Conservation (phyloP, 2,329 filamentous ascomycete genomes). For the Venturia nashicola region DNA sequence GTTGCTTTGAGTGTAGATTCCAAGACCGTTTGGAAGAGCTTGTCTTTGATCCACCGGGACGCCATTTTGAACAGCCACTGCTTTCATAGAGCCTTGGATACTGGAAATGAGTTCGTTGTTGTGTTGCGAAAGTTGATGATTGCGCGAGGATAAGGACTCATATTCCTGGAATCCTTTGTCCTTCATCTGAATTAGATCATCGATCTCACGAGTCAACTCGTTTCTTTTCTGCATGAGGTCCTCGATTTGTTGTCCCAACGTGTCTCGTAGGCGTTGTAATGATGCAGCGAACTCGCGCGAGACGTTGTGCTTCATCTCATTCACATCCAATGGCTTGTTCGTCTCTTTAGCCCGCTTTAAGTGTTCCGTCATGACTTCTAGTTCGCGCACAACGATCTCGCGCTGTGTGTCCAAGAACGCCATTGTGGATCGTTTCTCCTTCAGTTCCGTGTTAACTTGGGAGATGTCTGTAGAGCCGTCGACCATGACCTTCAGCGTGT, state of each 20-base stretch:
- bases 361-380: slow-evolving; percentile 81
- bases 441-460: slow-evolving; percentile 73
- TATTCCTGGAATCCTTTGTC: slow-evolving; percentile 93
- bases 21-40: slow-evolving; percentile 43
- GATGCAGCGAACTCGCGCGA: slow-evolving; percentile 50
- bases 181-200: slow-evolving; percentile 68
- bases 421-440: slow-evolving; percentile 92
- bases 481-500: slow-evolving; percentile 36
- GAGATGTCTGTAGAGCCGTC: slow-evolving; percentile 51
- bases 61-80: slow-evolving; percentile 23
- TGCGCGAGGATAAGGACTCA: slow-evolving; percentile 87
- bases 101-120: slow-evolving; percentile 93
- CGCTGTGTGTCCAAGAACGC: slow-evolving; percentile 88
- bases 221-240: slow-evolving; percentile 83
- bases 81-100: slow-evolving; percentile 46
- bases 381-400: slow-evolving; percentile 86
- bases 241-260: slow-evolving; percentile 63
- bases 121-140: slow-evolving; percentile 83
- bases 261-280: slow-evolving; percentile 63
- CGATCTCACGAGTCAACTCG: slow-evolving; percentile 72
- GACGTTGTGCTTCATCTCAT: slow-evolving; percentile 52
- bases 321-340: slow-evolving; percentile 66
- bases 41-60: slow-evolving; percentile 30
- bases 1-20: slow-evolving; percentile 40
- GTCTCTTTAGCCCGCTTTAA: slow-evolving; percentile 76